phyloP scores from a whole-genome alignment of 176 grass and related monocot species.

The Musa acuminata region DNA sequence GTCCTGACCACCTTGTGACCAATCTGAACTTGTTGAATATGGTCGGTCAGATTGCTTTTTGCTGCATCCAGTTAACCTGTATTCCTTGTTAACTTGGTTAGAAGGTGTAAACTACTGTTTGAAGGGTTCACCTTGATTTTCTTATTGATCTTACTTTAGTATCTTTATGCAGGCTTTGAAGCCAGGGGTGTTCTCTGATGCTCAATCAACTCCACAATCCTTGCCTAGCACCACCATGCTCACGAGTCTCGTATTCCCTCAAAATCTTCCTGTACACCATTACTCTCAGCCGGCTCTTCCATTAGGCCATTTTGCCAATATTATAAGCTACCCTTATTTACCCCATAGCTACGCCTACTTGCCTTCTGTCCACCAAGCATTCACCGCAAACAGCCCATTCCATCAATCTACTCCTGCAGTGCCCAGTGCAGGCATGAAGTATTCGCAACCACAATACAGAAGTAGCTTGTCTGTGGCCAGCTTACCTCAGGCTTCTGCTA shows the following conservation, averaged over 20 bases:
- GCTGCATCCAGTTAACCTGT: background rate
- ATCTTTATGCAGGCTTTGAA: constrained; percentile 50
- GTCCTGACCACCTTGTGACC: no score
- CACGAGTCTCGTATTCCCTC: constrained; percentile 42
- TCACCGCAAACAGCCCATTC: constrained; percentile 69
- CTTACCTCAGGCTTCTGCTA: constrained; percentile 55
- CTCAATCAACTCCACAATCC: constrained; percentile 37
- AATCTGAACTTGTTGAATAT: no score
- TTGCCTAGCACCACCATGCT: constrained; percentile 53
- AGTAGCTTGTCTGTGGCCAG: constrained; percentile 53
- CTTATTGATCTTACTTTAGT: no score
- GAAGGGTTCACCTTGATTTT: background rate
- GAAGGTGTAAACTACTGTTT: background rate
- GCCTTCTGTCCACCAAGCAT: constrained; percentile 71
- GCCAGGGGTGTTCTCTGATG: constrained; percentile 56
- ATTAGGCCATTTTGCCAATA: constrained; percentile 59
- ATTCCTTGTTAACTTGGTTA: background rate
- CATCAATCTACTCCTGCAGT: constrained; percentile 65
- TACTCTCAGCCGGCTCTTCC: constrained; percentile 88
- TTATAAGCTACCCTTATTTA: constrained; percentile 83
- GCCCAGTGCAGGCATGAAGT: constrained; percentile 72
- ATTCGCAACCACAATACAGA: constrained; percentile 77
- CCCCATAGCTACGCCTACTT: constrained; percentile 78
- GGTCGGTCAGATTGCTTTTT: no score
- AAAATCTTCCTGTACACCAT: constrained; percentile 78